Conservation (phyloP, 192 early-diverging fungal genomes). For the Backusella parvicylindrica region DNA sequence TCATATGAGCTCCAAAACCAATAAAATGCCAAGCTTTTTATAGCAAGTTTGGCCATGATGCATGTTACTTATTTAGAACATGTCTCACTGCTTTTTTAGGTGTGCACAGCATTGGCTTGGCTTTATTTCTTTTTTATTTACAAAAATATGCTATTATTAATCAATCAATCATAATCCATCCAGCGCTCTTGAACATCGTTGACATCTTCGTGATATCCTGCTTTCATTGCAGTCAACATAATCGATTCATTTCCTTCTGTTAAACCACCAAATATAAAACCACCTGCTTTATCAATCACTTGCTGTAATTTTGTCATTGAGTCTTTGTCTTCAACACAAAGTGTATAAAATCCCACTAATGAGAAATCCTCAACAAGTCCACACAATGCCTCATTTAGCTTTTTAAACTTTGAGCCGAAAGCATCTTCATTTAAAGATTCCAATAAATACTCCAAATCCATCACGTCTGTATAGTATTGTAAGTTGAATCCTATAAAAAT, state of each 20-base stretch:
- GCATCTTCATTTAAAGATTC: constrained; percentile 70
- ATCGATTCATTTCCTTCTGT: constrained; percentile 75
- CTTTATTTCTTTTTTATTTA: neutral
- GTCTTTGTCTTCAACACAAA: constrained; percentile 76
- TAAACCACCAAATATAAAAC: constrained; percentile 84
- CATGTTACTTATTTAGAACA: too few species aligned
- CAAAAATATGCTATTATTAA: neutral
- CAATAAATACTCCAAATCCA: constrained; percentile 82
- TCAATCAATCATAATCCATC: constrained; percentile 24
- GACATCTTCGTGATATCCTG: constrained; percentile 38
- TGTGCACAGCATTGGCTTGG: too few species aligned
- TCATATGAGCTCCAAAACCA: too few species aligned
- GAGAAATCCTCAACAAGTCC: constrained; percentile 90
- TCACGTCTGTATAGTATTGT: constrained; percentile 95
- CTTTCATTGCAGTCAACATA: constrained; percentile 56
- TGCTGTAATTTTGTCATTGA: constrained; percentile 74
- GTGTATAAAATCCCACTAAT: constrained; percentile 88
- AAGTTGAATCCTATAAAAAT: constrained; percentile 68
- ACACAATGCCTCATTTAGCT: constrained; percentile 81
- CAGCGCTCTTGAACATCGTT: constrained; percentile 46
- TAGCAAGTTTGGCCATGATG: too few species aligned
- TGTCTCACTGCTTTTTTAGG: too few species aligned
- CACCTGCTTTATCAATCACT: constrained; percentile 88
- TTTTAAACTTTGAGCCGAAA: constrained; percentile 60
- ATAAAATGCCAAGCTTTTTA: too few species aligned